Conservation (phyloP, 1,284 basidiomycete genomes). For the Fistulinella cinereoalba region DNA sequence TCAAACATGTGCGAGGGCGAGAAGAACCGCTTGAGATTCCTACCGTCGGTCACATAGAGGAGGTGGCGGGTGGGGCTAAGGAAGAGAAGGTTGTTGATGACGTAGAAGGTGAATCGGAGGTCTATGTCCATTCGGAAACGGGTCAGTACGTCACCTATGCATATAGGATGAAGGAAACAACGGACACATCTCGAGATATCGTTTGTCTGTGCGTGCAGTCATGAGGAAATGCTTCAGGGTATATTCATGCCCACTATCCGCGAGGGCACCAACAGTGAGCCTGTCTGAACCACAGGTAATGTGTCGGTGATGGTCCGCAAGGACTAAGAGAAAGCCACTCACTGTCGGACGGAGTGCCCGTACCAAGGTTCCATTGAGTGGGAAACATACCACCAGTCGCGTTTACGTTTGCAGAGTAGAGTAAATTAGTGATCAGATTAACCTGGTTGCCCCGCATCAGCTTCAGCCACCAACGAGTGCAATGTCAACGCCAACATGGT, state of each 20-base stretch:
- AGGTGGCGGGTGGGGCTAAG: slow-evolving; percentile 61
- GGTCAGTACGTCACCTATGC: not conserved
- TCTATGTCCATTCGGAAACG: slow-evolving; percentile 47
- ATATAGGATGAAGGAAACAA: too few relatives aligned
- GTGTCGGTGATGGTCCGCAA: slow-evolving; percentile 1
- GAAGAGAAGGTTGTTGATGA: slow-evolving; percentile 64
- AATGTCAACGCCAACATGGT: slow-evolving; percentile 36
- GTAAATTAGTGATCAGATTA: slow-evolving; percentile 41
- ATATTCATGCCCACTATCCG: slow-evolving; percentile 75
- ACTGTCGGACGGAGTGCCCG: slow-evolving; percentile 42
- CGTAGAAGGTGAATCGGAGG: slow-evolving; percentile 55
- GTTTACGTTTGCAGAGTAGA: slow-evolving; percentile 45
- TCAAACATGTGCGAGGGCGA: slow-evolving; percentile 57
- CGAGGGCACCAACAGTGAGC: slow-evolving; percentile 58
- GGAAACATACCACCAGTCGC: slow-evolving; percentile 54
- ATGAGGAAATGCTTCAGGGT: slow-evolving; percentile 70
- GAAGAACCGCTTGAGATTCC: slow-evolving; percentile 19
- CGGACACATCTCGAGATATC: slow-evolving; percentile 64
- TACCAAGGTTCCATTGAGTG: slow-evolving; percentile 45
- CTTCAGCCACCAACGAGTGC: not conserved
- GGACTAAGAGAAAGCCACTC: slow-evolving; percentile 15
- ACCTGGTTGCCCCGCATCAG: slow-evolving; percentile 9
- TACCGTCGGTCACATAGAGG: slow-evolving; percentile 65
- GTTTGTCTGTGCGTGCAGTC: slow-evolving; percentile 56
- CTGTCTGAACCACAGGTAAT: slow-evolving; percentile 31